A percentile compares a stretch with the other conserved stretches of the same genome.
phyloP scores from a whole-genome alignment of 331 rosid species.

The Malus hybrid region DNA sequence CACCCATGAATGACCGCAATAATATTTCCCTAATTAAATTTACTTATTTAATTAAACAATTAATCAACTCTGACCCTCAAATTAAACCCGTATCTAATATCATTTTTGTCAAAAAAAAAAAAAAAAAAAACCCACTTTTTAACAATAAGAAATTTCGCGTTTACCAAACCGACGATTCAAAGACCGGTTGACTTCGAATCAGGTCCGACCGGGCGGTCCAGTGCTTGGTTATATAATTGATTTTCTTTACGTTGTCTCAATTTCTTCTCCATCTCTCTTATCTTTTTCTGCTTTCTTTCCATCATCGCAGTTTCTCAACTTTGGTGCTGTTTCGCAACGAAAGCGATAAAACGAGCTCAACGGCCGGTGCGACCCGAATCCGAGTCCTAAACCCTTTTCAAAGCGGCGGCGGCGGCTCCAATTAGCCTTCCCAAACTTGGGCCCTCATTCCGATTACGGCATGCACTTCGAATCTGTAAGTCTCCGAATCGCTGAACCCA shows the following conservation, averaged over 20 bases:
- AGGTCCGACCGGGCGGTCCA: not conserved
- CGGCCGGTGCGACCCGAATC: conserved; percentile 41
- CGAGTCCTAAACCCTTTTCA: conserved; percentile 6
- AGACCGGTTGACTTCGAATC: not conserved
- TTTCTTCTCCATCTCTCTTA: conserved; percentile 37
- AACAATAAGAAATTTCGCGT: not conserved
- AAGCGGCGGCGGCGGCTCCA: conserved; percentile 34
- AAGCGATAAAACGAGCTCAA: conserved; percentile 17
- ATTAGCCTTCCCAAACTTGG: conserved; percentile 19
- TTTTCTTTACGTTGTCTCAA: conserved; percentile 6
- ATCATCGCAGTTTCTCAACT: conserved; percentile 12
- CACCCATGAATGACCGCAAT: no score
- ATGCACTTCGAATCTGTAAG: conserved; percentile 51
- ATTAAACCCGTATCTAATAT: no score
- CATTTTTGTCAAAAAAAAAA: no score
- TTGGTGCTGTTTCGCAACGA: conserved; percentile 11
- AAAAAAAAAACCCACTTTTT: not conserved
- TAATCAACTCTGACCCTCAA: no score
- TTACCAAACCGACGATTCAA: not conserved
- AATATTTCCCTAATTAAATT: no score
- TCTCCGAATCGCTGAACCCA: conserved; percentile 20
- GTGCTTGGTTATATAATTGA: conserved; percentile 5
- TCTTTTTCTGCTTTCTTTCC: conserved; percentile 26
- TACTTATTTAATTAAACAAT: no score
- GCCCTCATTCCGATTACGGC: conserved; percentile 16